Evolutionary conservation across 1,284 basidiomycete species (phyloP).

Genomic region (Ceratobasidium sp.): DNA sequence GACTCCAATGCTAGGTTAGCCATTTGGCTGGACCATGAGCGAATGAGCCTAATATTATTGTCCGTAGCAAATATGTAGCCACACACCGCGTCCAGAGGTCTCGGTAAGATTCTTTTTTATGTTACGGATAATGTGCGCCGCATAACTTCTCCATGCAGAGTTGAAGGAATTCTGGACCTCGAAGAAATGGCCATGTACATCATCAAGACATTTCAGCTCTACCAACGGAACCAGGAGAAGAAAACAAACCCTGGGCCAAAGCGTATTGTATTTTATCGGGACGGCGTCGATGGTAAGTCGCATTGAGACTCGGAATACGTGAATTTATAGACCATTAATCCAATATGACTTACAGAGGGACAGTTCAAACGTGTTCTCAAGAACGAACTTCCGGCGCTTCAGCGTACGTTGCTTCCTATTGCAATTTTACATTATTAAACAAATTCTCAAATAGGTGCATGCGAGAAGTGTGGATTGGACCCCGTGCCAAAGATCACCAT

Average conservation of each 20-base stretch:
- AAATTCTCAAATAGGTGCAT: slow-evolving; percentile 32
- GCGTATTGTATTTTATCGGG: slow-evolving; percentile 50
- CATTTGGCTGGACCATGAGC: background rate
- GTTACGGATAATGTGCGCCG: background rate
- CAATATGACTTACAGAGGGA: slow-evolving; percentile 65
- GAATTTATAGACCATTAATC: no score
- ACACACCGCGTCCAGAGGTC: slow-evolving; percentile 73
- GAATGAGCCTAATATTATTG: slow-evolving; percentile 47
- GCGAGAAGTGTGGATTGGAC: slow-evolving; percentile 33
- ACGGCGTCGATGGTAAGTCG: slow-evolving; percentile 67
- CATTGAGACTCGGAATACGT: no score
- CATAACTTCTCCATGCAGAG: no score
- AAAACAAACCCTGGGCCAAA: slow-evolving; percentile 13
- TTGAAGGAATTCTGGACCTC: slow-evolving; percentile 29
- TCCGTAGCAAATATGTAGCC: slow-evolving; percentile 61
- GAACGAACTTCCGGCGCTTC: slow-evolving; percentile 40
- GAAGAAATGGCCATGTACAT: slow-evolving; percentile 28
- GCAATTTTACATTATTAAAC: background rate
- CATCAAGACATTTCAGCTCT: slow-evolving; percentile 17
- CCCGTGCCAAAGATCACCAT: slow-evolving; percentile 43
- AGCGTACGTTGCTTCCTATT: slow-evolving; percentile 11
- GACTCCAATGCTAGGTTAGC: slow-evolving; percentile 59
- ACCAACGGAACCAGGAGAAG: background rate
- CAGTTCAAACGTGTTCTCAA: slow-evolving; percentile 43
- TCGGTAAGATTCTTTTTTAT: slow-evolving; percentile 71